phyloP scores from a whole-genome alignment of 2,329 filamentous ascomycete genomes.

The Aspergillus sp. region DNA sequence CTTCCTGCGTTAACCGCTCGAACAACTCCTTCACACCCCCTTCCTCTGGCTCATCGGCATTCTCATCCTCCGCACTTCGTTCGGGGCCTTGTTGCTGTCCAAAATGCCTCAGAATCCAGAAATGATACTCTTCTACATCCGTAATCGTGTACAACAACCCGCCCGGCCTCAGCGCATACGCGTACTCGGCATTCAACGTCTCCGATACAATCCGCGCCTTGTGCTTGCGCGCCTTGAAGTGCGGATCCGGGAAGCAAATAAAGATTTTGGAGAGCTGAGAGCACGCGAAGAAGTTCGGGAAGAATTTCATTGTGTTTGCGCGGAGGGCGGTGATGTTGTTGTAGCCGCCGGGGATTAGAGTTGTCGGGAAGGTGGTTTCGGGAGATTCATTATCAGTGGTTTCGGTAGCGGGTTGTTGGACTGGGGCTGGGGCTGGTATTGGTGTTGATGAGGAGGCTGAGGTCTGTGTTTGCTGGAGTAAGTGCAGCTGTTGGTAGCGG shows the following conservation, averaged over 20 bases:
- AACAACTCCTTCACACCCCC: slow-evolving; percentile 70
- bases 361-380: slow-evolving; percentile 9
- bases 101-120: slow-evolving; percentile 92
- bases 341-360: slow-evolving; percentile 56
- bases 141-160: slow-evolving; percentile 96
- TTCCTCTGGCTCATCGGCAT: slow-evolving; percentile 72
- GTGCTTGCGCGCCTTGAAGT: slow-evolving; percentile 97
- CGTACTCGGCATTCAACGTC: slow-evolving; percentile 90
- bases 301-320: slow-evolving; percentile 97
- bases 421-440: slow-evolving; percentile 9
- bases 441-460: slow-evolving; percentile 1
- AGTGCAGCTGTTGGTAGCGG: slow-evolving; percentile 53
- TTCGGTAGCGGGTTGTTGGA: slow-evolving; percentile 3
- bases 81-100: slow-evolving; percentile 66
- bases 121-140: slow-evolving; percentile 90
- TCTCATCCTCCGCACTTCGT: slow-evolving; percentile 73
- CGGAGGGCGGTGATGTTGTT: slow-evolving; percentile 89
- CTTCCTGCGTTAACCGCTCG: slow-evolving; percentile 67
- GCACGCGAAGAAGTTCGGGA: slow-evolving; percentile 94
- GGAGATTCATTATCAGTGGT: background rate
- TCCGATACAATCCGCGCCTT: slow-evolving; percentile 93
- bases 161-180: slow-evolving; percentile 79
- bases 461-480: slow-evolving; percentile 22
- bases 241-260: slow-evolving; percentile 96
- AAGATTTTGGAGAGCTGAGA: slow-evolving; percentile 87